These are phyloP conservation scores for Penicillium dipodomyicola DNA, from an alignment of 495 filamentous ascomycete species.

Conservation along the genomic window DNA sequence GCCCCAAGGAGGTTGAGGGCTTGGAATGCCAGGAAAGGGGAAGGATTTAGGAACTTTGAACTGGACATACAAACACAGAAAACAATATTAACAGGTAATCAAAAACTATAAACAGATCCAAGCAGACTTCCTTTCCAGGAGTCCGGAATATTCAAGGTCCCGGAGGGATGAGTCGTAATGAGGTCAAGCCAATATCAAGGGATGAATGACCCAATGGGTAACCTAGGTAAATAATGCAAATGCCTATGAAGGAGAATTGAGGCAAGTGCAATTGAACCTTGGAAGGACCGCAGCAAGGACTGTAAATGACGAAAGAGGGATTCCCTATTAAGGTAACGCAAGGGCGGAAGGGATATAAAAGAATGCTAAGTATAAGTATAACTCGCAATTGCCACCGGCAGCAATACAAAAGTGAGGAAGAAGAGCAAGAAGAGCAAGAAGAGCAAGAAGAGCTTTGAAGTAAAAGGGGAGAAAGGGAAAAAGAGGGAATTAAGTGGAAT, in stretches of 20 bases:
- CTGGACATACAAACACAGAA: constrained; percentile 20
- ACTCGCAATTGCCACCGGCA: constrained; percentile 33
- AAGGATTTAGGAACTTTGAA: constrained; percentile 14
- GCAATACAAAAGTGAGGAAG: constrained; percentile 24
- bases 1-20: constrained; percentile 24
- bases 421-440: not conserved
- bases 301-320: constrained; percentile 23
- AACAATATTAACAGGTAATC: constrained; percentile 15
- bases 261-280: constrained; percentile 10
- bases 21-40: constrained; percentile 37
- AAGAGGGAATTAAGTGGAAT: constrained; percentile 21
- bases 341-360: constrained; percentile 29
- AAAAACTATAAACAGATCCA: constrained; percentile 30
- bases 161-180: constrained; percentile 23
- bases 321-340: constrained; percentile 28
- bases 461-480: constrained; percentile 21
- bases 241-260: constrained; percentile 16
- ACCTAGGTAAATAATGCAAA: not conserved
- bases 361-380: constrained; percentile 20
- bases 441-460: constrained; percentile 9
- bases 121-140: constrained; percentile 23
- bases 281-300: constrained; percentile 39
- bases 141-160: constrained; percentile 21
- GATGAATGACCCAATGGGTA: constrained; percentile 17
- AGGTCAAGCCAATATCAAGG: constrained; percentile 8